Conservation (phyloP, 164 flowering plant genomes). For the Nymphaea thermarum region DNA sequence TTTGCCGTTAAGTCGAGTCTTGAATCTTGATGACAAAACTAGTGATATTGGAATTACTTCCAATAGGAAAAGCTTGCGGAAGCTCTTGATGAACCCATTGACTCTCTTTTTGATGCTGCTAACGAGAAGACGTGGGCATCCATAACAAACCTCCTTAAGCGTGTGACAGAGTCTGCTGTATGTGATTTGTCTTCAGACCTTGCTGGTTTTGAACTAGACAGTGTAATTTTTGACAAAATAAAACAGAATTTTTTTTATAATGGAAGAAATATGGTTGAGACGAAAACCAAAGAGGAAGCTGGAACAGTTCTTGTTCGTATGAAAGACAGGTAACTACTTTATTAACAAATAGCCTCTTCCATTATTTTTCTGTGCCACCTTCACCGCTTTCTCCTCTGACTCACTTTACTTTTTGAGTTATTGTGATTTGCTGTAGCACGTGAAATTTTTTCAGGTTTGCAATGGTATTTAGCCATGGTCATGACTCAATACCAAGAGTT, state of each 20-base stretch:
- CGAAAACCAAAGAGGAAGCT: slow-evolving; percentile 74
- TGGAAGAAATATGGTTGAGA: slow-evolving; percentile 47
- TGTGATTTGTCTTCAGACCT: slow-evolving; percentile 28
- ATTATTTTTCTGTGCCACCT: not conserved
- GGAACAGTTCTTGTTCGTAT: slow-evolving; percentile 54
- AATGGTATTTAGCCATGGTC: slow-evolving; percentile 48
- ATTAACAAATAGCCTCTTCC: no score
- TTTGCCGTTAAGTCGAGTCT: no score
- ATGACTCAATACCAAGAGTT: slow-evolving; percentile 65
- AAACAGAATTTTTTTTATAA: slow-evolving; percentile 25
- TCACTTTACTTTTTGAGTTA: not conserved
- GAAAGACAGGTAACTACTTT: slow-evolving; percentile 55
- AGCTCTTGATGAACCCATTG: slow-evolving; percentile 44
- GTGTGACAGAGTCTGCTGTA: slow-evolving; percentile 46
- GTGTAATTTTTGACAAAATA: slow-evolving; percentile 28
- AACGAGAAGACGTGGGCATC: slow-evolving; percentile 51
- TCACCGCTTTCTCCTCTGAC: no score
- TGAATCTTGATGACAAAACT: no score
- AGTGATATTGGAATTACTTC: not conserved
- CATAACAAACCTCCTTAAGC: slow-evolving; percentile 48
- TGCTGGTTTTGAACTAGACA: slow-evolving; percentile 52
- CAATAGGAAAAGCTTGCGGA: slow-evolving; percentile 35
- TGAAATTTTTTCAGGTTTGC: slow-evolving; percentile 32
- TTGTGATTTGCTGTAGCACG: not conserved
- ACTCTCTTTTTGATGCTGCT: slow-evolving; percentile 44